Evolutionary conservation across 176 grass and related monocot species (phyloP), one percentile per base, ranked within the genome.

Genomic region (Olyra latifolia): DNA sequence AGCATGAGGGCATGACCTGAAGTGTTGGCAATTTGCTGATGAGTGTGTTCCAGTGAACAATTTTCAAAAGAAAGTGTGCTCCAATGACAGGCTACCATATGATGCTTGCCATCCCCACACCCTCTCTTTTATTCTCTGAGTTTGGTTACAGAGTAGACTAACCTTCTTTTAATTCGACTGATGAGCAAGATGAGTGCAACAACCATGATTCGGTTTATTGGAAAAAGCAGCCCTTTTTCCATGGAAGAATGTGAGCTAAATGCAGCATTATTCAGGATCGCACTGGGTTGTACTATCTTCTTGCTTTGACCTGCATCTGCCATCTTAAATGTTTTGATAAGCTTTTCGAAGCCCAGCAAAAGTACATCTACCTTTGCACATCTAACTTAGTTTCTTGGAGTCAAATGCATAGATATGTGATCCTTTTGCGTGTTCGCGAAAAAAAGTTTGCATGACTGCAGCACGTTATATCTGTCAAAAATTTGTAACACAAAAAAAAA

Each of bases 81-180:
- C 56, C 35, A 43, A 15, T 12, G 49, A 61, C 66, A 23, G 5
- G 14, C 41, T 49, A 41, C 60, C 20, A 53, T 60, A 69, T 41
- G 65, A 80, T 59, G 76, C 24, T 80, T 42, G 38, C 68, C 83
- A 80, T 80, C 58, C 58, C 55, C 9, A 56, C 46, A n/a, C 32
- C 27, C 24, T 23, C 75, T 20, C 43, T 57, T 39, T 43, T 16
- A 40, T 17, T 20, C 6, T 58, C 39, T 60, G 8, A 1, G 23
- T 25, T 30, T 48, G 43, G 41, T 42, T 68, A 28, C 6, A 24
- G 2, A 24, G 7, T 19, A 53, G 52, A 17, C 28, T 6, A 67
- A 29, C 66, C 82, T 71, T 44, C 46, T 30, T 85, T 32, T 28
- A 24, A 11, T 59, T 39, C 61, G 14, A 27, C 13, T 24, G 62